These are phyloP conservation scores for Pyrenochaeta sp. DNA, from an alignment of 2,329 filamentous ascomycete genomes.

Conservation along the genomic window DNA sequence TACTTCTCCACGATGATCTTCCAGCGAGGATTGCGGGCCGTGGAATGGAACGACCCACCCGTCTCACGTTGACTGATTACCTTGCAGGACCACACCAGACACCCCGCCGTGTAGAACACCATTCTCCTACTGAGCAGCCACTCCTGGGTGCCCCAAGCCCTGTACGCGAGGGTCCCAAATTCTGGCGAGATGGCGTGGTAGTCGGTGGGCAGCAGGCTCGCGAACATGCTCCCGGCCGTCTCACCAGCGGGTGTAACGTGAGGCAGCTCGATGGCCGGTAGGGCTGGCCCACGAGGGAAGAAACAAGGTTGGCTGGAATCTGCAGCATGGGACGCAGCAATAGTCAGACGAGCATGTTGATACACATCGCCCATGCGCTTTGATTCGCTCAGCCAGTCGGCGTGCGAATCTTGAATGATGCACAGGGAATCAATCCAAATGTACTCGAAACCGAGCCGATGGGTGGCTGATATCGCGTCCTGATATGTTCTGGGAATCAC, in stretches of 20 bases:
- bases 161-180: constrained; percentile 14
- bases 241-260: constrained; percentile 13
- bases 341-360: constrained; percentile 15
- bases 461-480: constrained; percentile 15
- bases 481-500: constrained; percentile 15
- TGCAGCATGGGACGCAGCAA: constrained; percentile 21
- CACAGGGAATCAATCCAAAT: constrained; percentile 28
- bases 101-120: constrained; percentile 27
- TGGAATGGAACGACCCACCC: constrained; percentile 25
- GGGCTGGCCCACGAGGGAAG: constrained; percentile 11
- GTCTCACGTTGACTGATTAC: constrained; percentile 29
- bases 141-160: constrained; percentile 30
- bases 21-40: constrained; percentile 29
- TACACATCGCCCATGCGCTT: constrained; percentile 24
- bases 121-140: constrained; percentile 28
- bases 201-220: constrained; percentile 15
- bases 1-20: constrained; percentile 29
- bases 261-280: constrained; percentile 16
- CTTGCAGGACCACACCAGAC: constrained; percentile 30
- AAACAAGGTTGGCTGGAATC: constrained; percentile 25
- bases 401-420: constrained; percentile 20
- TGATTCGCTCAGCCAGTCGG: constrained; percentile 24
- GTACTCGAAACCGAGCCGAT: constrained; percentile 15
- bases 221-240: constrained; percentile 17
- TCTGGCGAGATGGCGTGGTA: constrained; percentile 11